Evolutionary conservation across 345 rosid genomes (phyloP).

Genomic region (Erodium maritimum): DNA sequence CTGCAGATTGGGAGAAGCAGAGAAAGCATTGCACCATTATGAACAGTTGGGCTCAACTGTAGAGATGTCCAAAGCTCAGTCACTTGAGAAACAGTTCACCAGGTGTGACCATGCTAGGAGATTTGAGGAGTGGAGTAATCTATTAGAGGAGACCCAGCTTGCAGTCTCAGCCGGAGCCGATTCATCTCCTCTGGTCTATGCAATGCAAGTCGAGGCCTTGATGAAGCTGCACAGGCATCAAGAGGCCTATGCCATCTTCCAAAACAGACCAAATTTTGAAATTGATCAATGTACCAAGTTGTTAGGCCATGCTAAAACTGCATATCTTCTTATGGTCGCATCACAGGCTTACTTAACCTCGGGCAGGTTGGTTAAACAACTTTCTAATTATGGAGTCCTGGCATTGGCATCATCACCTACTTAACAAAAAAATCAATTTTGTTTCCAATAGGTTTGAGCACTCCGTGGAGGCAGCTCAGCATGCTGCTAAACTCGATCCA

Average conservation of each 20-base stretch:
- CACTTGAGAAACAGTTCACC: conserved; percentile 25
- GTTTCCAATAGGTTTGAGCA: conserved; percentile 39
- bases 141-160: conserved; percentile 45
- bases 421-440: no score
- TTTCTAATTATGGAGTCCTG: no score
- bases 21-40: conserved; percentile 48
- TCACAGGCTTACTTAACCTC: conserved; percentile 45
- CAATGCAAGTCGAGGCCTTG: conserved; percentile 54
- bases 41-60: conserved; percentile 23
- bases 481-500: conserved; percentile 55
- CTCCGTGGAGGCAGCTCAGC: conserved; percentile 49
- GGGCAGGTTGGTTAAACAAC: conserved; percentile 21
- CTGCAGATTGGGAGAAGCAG: conserved; percentile 55
- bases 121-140: conserved; percentile 34
- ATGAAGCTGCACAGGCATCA: conserved; percentile 44
- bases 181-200: conserved; percentile 25
- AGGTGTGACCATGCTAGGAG: conserved; percentile 33
- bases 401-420: no score
- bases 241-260: conserved; percentile 39
- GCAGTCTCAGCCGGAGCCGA: conserved; percentile 44
- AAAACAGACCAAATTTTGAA: conserved; percentile 29
- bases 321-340: conserved; percentile 31
- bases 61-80: conserved; percentile 39
- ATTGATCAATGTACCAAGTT: conserved; percentile 30
- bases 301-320: conserved; percentile 30